These are phyloP conservation scores for Penicillium sp. DNA, from an alignment of 2,329 filamentous ascomycete genomes.

Conservation along the genomic window DNA sequence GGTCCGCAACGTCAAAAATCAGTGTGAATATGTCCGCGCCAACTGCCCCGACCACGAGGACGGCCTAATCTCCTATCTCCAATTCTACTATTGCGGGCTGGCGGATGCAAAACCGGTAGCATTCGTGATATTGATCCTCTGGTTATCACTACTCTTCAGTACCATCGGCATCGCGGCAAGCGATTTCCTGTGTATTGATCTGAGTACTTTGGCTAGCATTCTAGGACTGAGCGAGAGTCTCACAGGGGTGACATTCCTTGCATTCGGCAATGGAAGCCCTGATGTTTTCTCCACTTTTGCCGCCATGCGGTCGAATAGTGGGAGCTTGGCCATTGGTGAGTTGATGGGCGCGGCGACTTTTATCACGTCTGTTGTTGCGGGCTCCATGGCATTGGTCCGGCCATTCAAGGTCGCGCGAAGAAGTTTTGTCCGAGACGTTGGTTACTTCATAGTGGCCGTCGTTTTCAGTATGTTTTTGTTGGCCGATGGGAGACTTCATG, in stretches of 20 bases:
- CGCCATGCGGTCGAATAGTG: conserved; percentile 92
- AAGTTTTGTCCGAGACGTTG: conserved; percentile 83
- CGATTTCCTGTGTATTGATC: conserved; percentile 95
- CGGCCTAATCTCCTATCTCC: conserved; percentile 77
- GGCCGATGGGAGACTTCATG: conserved; percentile 68
- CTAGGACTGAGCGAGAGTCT: conserved; percentile 91
- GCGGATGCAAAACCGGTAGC: conserved; percentile 61
- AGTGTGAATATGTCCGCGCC: conserved; percentile 74
- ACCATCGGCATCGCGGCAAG: conserved; percentile 96
- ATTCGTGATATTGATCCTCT: conserved; percentile 68
- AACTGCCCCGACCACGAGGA: conserved; percentile 86
- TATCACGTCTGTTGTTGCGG: conserved; percentile 90
- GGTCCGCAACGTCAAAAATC: conserved; percentile 66
- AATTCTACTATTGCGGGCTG: conserved; percentile 80
- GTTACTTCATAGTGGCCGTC: conserved; percentile 82
- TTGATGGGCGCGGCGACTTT: conserved; percentile 90
- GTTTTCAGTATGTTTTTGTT: conserved; percentile 80
- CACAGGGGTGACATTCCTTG: conserved; percentile 89
- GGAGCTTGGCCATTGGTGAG: conserved; percentile 92
- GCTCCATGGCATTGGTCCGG: conserved; percentile 92
- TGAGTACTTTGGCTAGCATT: conserved; percentile 82
- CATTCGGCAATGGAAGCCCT: conserved; percentile 93
- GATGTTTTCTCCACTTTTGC: conserved; percentile 98
- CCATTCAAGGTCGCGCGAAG: conserved; percentile 85
- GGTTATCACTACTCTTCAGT: conserved; percentile 84